Base-by-base conservation (phyloP, 2,329 filamentous ascomycete species). In the Phialophora macrospora region DNA sequence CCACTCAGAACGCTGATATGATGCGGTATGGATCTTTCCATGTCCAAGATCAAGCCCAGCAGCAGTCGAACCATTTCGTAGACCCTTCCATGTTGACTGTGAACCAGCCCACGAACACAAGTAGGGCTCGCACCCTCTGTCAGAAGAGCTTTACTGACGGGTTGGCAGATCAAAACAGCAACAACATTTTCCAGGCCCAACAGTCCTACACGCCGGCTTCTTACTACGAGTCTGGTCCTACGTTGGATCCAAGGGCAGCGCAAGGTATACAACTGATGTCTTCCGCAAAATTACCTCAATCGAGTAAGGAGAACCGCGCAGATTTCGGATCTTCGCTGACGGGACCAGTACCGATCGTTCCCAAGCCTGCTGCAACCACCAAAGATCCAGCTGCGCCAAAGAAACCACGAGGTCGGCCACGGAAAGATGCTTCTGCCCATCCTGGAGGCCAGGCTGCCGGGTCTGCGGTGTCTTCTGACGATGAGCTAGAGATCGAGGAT, bases 401-500 rank as follows among this genome's bases (percentile, higher is more conserved):
- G 46, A 71, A 70, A 44, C 71, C 72, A 20, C 72, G 71, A 55
- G n/a, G 69, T 12, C 68, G 64, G 7, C 46, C 48, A 32, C 73
- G 72, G 41, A 76, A 74, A 55, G 59, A 62, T 54, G 41, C 32
- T 49, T 56, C 63, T 55, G 44, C 28, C 11, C 69, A 70, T 52
- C 24, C 62, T 20, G 70, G 66, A 44, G 71, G 60, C 9, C 66
- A 68, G 22, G 34, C 64, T 7, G 79, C 78, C 11, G 78, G 77
- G 17, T 82, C 85, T 64, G 82, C 38, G 14, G 38, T 83, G 55
- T 84, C 77, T 55, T 69, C 67, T 20, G 65, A 62, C 14, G 70
- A 85, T 68, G 76, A 79, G 46, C 83, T 83, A 1, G 77, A 80
- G 22, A 79, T 83, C 60, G 84, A 86, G 61, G 77, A 80, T 60